Evolutionary conservation across 2,329 filamentous ascomycete genomes (phyloP), one percentile per base, ranked within the genome.

Genomic region (Fusarium zealandicum): DNA sequence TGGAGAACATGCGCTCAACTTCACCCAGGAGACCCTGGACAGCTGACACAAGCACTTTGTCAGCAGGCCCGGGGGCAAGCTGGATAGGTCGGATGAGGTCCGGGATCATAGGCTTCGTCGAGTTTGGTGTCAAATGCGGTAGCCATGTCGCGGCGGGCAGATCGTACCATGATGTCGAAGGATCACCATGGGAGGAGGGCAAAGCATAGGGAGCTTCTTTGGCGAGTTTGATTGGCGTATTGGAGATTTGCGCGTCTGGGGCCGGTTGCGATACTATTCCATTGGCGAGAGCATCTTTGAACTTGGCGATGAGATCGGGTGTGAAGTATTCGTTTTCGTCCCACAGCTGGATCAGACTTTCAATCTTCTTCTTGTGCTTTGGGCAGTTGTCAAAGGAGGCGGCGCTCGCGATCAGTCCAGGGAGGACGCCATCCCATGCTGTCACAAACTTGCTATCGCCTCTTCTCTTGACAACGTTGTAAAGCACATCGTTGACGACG

Each of bases 91-190:
- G 88, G 60, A 93, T 83, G 64, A 86, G 81, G 7, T 85, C 79
- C 0, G 89, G 82, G 36, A 88, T 85, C 76, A 96, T 91, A 6
- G 91, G 86, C 42, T 83, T 81, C 8, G 85, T 86, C 1, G 89
- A 92, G 68, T 93, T 89, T 5, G 88, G 90, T 32, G 89, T 83
- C 54, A 96, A 85, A 50, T 90, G 87, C 5, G 89, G 89, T 39
- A 96, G 82, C 79, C 93, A 88, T 61, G 90, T 93, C 2, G 86
- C 89, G 2, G 91, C 91, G 0, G 92, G 92, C 1, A 96, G 77
- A 61, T 96, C 91, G 73, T 92, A 90, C 83, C 89, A 96, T 0
- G 89, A 86, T 4, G 82, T 85, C 0, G 84, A 82, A 2, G 81
- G 75, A 68, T 96, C 90, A 33, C 92, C 92, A 70, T 96, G 92